phyloP scores from a whole-genome alignment of 257 asterid species.

The Plectranthus barbatus region DNA sequence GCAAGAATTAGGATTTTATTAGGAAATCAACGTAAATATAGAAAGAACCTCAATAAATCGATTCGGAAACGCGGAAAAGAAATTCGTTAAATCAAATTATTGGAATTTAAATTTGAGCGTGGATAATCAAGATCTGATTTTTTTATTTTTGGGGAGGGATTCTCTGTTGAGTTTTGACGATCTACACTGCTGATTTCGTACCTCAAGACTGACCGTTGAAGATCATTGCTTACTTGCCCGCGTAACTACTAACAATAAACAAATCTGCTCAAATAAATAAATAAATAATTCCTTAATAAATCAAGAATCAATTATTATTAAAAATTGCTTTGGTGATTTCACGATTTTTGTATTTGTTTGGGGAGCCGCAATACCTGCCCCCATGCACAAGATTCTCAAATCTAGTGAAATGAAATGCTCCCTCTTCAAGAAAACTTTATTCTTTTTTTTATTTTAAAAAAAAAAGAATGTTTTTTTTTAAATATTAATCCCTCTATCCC shows the following conservation, averaged over 20 bases:
- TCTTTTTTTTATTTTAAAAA: too few relatives aligned
- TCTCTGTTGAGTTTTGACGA: background rate
- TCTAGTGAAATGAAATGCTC: background rate
- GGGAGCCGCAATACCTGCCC: background rate
- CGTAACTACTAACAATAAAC: background rate
- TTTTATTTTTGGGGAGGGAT: too few relatives aligned
- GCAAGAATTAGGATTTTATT: background rate
- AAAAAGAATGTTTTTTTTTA: too few relatives aligned
- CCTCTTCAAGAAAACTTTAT: background rate
- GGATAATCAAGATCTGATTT: conserved; percentile 7
- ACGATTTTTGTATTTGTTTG: background rate
- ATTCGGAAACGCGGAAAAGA: conserved; percentile 5
- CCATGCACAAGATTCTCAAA: background rate
- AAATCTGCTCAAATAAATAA: too few relatives aligned
- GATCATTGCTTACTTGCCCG: background rate
- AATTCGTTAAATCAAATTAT: conserved; percentile 8
- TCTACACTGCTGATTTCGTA: background rate
- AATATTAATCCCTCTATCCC: too few relatives aligned
- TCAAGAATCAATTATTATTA: background rate
- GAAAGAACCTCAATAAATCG: conserved; percentile 10
- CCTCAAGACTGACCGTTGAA: conserved; percentile 3
- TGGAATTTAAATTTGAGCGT: background rate
- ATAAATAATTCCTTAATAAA: too few relatives aligned
- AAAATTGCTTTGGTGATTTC: background rate
- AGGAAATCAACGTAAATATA: background rate